These are phyloP conservation scores for Elongisporangium undulatum DNA, from an alignment of 352 stramenopile genomes.

Conservation along the genomic window DNA sequence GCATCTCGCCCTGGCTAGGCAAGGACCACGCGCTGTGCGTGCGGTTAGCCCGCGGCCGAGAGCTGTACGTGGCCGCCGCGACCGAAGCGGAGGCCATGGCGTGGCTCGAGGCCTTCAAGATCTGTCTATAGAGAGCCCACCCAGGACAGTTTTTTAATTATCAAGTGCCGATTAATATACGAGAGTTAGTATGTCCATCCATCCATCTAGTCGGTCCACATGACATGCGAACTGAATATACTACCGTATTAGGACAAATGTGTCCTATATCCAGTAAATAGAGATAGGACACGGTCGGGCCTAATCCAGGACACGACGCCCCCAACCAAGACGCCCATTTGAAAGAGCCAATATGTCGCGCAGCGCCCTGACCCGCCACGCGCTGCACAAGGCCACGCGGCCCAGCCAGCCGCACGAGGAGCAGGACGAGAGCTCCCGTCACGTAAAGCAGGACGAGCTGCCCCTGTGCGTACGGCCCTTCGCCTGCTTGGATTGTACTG, in stretches of 20 bases:
- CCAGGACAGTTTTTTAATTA: neutral
- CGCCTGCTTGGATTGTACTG: neutral
- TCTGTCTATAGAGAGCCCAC: conserved; percentile 6
- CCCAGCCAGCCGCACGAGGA: conserved; percentile 31
- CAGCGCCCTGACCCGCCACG: conserved; percentile 63
- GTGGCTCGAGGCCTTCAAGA: conserved; percentile 54
- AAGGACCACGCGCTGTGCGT: conserved; percentile 42
- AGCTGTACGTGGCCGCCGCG: conserved; percentile 40
- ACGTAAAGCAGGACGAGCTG: conserved; percentile 76
- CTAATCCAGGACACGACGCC: neutral
- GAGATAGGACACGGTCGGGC: neutral
- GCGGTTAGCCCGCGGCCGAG: conserved; percentile 46
- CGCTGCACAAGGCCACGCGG: conserved; percentile 56
- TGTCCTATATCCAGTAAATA: neutral
- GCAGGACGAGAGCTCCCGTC: conserved; percentile 31
- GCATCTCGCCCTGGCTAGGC: conserved; percentile 30
- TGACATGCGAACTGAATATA: neutral
- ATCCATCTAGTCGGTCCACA: too few species aligned
- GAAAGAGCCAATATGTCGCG: conserved; percentile 48
- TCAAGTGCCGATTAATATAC: neutral
- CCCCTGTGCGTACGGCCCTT: conserved; percentile 47
- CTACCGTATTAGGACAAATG: neutral
- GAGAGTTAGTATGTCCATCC: neutral
- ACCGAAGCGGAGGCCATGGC: conserved; percentile 37
- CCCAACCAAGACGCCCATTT: neutral